Conservation (phyloP, 345 rosid species). For the Syzygium jambos region DNA sequence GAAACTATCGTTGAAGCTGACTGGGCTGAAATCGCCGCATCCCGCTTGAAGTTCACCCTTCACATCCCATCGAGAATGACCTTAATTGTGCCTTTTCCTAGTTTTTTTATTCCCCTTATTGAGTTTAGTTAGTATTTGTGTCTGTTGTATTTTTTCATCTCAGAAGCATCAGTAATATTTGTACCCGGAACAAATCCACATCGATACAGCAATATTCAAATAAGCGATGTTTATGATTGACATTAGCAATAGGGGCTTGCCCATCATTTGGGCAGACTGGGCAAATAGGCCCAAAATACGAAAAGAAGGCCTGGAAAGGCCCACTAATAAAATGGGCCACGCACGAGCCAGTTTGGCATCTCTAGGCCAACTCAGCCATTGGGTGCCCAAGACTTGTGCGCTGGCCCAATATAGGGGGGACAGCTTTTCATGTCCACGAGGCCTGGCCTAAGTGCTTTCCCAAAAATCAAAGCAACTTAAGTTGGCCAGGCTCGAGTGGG, state of each 20-base stretch:
- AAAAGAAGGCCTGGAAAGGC: not conserved
- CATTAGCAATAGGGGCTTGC: not conserved
- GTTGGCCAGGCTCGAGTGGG: not conserved
- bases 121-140: not conserved
- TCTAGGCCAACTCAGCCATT: not conserved
- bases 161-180: not conserved
- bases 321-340: not conserved
- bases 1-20: constrained; percentile 56
- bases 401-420: not conserved
- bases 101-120: not conserved
- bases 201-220: not conserved
- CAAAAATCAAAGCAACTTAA: not conserved
- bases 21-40: not conserved
- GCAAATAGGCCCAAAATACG: not conserved
- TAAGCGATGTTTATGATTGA: not conserved
- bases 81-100: not conserved
- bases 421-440: not conserved
- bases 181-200: not conserved
- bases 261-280: not conserved
- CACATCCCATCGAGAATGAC: not conserved
- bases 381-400: not conserved
- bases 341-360: not conserved
- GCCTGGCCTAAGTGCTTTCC: not conserved
- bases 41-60: not conserved
- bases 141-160: not conserved